phyloP scores from a whole-genome alignment of 306 rosid genomes.

The Begonia fuchsioides region DNA sequence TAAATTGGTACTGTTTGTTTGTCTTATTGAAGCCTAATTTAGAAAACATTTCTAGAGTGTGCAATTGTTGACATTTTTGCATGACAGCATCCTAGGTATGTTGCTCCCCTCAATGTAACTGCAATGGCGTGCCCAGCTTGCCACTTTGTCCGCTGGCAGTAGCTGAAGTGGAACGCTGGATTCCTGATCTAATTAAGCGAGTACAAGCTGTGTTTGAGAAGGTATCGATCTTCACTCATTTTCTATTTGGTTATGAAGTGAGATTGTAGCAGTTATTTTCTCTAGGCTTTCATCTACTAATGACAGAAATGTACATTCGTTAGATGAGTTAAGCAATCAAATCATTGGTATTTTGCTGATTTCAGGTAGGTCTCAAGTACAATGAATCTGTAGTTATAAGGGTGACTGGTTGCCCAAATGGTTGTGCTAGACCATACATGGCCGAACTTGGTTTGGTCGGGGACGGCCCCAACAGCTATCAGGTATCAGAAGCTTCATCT shows the following conservation, averaged over 20 bases:
- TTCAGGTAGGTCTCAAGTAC: conserved; percentile 87
- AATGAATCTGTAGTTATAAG: conserved; percentile 80
- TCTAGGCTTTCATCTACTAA: no score
- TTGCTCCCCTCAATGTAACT: conserved; percentile 84
- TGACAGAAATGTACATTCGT: no score
- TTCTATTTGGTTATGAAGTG: no score
- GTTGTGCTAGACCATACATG: conserved; percentile 97
- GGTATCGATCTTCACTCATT: conserved; percentile 22
- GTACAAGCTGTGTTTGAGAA: conserved; percentile 81
- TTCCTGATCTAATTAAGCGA: conserved; percentile 77
- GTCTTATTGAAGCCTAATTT: no score
- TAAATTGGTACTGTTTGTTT: no score
- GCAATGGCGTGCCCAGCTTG: conserved; percentile 99
- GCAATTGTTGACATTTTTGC: neutral
- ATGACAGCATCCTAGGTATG: conserved; percentile 63
- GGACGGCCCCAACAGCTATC: conserved; percentile 96
- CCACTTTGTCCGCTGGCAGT: conserved; percentile 96
- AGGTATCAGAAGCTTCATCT: conserved; percentile 34
- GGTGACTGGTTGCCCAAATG: conserved; percentile 91
- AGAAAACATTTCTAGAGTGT: neutral
- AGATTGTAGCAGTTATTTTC: no score
- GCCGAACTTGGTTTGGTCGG: conserved; percentile 98
- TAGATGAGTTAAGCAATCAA: no score
- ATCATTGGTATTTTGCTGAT: neutral
- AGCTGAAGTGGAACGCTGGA: conserved; percentile 97